Conservation (phyloP, 2,329 filamentous ascomycete genomes). For the Aspergillus latus region DNA sequence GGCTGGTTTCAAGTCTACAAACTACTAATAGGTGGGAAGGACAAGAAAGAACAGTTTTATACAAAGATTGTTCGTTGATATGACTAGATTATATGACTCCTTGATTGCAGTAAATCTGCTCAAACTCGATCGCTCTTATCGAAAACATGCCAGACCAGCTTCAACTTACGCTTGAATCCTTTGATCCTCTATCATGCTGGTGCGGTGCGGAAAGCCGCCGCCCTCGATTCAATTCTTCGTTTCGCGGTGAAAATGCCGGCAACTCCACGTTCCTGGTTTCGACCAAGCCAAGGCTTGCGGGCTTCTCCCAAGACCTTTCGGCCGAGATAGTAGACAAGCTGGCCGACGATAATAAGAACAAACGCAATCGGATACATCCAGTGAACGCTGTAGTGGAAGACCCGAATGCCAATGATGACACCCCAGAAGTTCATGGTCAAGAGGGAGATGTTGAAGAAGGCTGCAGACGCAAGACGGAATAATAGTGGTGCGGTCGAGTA, state of each 20-base stretch:
- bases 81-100: no score
- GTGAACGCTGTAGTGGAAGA: conserved; percentile 78
- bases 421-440: conserved; percentile 98
- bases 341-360: conserved; percentile 81
- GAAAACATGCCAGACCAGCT: no score
- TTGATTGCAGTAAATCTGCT: no score
- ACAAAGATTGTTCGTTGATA: no score
- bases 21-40: no score
- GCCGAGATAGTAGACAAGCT: conserved; percentile 83
- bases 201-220: neutral
- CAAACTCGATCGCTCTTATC: no score
- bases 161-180: no score
- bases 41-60: no score
- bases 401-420: conserved; percentile 82
- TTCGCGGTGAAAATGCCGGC: conserved; percentile 83
- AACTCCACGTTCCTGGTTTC: conserved; percentile 78
- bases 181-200: neutral
- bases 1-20: no score
- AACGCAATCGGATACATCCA: conserved; percentile 96
- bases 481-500: conserved; percentile 85
- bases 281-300: conserved; percentile 56
- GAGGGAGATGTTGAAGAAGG: conserved; percentile 94
- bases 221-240: conserved; percentile 58
- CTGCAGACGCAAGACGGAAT: conserved; percentile 84
- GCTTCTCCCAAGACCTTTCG: conserved; percentile 81